Evolutionary conservation across 352 stramenopile genomes (phyloP).

Genomic region (Elongisporangium anandrum): DNA sequence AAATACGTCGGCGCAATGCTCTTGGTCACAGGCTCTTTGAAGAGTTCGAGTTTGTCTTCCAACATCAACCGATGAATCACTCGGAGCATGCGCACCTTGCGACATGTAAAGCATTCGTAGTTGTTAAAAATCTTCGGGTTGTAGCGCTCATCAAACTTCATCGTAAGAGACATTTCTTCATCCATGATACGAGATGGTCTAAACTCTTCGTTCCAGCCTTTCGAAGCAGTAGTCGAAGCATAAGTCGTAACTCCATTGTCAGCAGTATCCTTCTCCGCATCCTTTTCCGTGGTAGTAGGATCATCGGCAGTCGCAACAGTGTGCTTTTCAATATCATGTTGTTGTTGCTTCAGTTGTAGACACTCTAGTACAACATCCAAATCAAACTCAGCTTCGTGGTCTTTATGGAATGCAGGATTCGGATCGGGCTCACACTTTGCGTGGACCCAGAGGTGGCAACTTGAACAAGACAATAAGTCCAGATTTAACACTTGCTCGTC

Average conservation of each 20-base stretch:
- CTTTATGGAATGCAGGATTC: constrained; percentile 47
- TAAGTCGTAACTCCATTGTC: neutral
- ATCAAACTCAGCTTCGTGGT: constrained; percentile 30
- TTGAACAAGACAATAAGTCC: constrained; percentile 63
- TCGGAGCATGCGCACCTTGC: constrained; percentile 69
- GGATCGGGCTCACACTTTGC: constrained; percentile 72
- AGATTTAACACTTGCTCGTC: constrained; percentile 36
- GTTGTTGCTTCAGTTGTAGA: constrained; percentile 4
- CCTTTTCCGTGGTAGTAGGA: constrained; percentile 7
- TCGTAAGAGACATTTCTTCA: constrained; percentile 49
- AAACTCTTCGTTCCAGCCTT: constrained; percentile 3
- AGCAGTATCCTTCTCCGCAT: constrained; percentile 11
- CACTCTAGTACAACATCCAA: constrained; percentile 39
- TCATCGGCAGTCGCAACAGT: neutral
- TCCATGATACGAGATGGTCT: constrained; percentile 58
- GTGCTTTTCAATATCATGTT: constrained; percentile 1
- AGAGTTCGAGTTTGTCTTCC: constrained; percentile 88
- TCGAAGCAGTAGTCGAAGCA: neutral
- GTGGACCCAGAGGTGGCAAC: constrained; percentile 80
- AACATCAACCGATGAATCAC: constrained; percentile 50
- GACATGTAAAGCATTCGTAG: constrained; percentile 82
- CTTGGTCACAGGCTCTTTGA: constrained; percentile 93
- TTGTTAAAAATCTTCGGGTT: constrained; percentile 69
- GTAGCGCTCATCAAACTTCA: constrained; percentile 65
- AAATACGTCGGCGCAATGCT: constrained; percentile 92